Base-by-base conservation (phyloP, 2,329 filamentous ascomycete species). In the Alternaria novae-zelandiae region DNA sequence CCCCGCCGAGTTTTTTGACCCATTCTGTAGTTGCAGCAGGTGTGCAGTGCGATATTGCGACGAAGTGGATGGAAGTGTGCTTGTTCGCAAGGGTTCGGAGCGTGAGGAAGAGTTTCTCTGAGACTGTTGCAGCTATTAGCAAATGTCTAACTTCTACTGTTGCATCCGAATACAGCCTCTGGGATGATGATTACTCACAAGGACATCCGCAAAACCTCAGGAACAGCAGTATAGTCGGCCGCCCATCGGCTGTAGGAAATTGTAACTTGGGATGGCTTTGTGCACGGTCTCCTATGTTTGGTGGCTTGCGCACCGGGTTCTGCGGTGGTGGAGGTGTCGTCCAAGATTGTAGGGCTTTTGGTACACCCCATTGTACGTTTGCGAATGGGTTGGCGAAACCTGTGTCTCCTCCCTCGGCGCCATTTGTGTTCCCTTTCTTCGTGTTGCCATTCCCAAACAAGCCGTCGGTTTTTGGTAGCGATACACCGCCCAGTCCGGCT, bases 21-120 rank as follows among this genome's bases (percentile, higher is more conserved):
- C 87, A 89, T 66, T 85, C 86, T 41, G 82, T 76, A 1, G 87
- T 89, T 28, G 87, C 86, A 21, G 82, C 79, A 5, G 81, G 76
- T 9, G 87, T 88, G 43, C 87, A 85, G 78, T 89, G 87, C 23
- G 87, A 89, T 54, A 89, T 81, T 66, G 87, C 87, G 59, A 89
- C 81, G 79, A 86, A 89, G 61, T 82, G 82, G 11, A 89, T 79
- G 45, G 79, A 78, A 55, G 83, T 79, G 68, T 87, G 81, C 54
- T 83, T 84, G 75, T 85, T 86, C 12, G 86, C 83, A 61, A 89
- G 81, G 46, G 84, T 79, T 54, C 87, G 86, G 57, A 89, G 82
- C 64, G 83, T 79, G 63, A 88, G 80, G 71, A 89, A 89, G 6
- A 86, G 84, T 69, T 87, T 78, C 61, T 79, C 72, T 32, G 75